Conservation (phyloP, 1,284 basidiomycete species). For the Trichosporon ovoides region DNA sequence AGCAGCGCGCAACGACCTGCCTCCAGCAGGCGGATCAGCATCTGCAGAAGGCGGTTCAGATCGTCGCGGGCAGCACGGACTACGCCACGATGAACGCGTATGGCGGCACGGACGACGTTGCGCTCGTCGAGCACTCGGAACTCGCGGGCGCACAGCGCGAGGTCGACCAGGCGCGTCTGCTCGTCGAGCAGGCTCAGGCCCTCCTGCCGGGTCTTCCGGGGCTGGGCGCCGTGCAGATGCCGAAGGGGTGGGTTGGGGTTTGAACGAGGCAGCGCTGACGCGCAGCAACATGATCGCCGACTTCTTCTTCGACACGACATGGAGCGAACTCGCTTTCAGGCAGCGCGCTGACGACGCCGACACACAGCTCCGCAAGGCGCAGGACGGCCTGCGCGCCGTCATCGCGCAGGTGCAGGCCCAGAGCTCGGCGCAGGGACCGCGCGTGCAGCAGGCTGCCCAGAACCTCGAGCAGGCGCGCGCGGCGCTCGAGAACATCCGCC, state of each 20-base stretch:
- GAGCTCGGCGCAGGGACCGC: not conserved
- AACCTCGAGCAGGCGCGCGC: conserved; percentile 9
- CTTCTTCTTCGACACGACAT: conserved; percentile 29
- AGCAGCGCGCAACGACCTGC: conserved; percentile 19
- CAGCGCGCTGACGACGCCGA: conserved; percentile 16
- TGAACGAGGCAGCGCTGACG: not conserved
- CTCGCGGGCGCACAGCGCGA: conserved; percentile 23
- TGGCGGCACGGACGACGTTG: conserved; percentile 5
- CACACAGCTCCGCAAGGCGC: not conserved
- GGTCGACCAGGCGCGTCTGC: conserved; percentile 22
- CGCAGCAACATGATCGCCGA: conserved; percentile 22
- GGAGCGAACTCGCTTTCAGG: conserved; percentile 25
- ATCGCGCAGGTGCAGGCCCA: conserved; percentile 3
- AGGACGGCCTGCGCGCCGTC: conserved; percentile 1
- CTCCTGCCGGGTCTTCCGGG: conserved; percentile 21
- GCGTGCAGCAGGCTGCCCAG: not conserved
- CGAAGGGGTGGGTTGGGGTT: conserved; percentile 13
- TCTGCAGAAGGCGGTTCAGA: conserved; percentile 9
- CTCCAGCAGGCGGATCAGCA: conserved; percentile 14
- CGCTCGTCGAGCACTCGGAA: conserved; percentile 15
- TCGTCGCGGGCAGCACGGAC: not conserved
- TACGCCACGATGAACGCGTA: conserved; percentile 9
- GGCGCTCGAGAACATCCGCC: conserved; percentile 9
- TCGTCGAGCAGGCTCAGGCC: conserved; percentile 22
- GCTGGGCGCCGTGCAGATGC: conserved; percentile 15